Base-by-base conservation (phyloP, 257 asterid genomes). In the Fraxinus cuspidata region DNA sequence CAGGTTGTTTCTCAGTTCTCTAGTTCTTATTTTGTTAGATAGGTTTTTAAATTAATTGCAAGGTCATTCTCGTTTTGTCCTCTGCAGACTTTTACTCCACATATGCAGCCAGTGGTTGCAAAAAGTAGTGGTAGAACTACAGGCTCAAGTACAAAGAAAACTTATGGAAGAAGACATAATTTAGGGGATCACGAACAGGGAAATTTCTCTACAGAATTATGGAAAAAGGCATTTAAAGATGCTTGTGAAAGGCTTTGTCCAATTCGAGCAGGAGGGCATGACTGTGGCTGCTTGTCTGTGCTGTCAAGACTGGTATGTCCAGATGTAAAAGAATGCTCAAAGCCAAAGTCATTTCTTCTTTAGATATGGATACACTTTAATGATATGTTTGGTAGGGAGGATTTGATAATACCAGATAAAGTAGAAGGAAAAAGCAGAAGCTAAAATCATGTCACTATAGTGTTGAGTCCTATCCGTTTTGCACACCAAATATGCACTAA, bases 191-290 rank as follows among this genome's bases (percentile, higher is more conserved):
- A 85, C 68, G 98, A 87, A 82, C 97, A 86, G 76, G 94, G 95
- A 70, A 89, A 82, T 77, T 89, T 87, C 83, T 92, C 99, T 1
- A 83, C 85, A 2, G 94, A 90, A 83, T 85, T 92, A 60, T 96
- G 98, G 99, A 88, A 93, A 88, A 96, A 90, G 84, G 98, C 98
- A 44, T 91, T 96, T 86, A 88, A 82, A 77, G 98, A 96, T 82
- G 94, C 99, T 21, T 90, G 98, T 78, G 97, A 92, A 86, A 89
- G 90, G 89, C 93, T 96, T 85, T 96, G 99, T 74, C 99, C 99
- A 2, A 73, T 89, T 58, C 94, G 96, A 37, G 97, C 98, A 2
- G 93, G 81, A 73, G 89, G 89, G 71, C 89, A 85, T 37, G 89
- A 88, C 63, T 93, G 98, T 60, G 98, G 99, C 77, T 96, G 99